Base-by-base conservation (phyloP, 805 yeast genomes). In the Isabelozyma pseudorhagii region DNA sequence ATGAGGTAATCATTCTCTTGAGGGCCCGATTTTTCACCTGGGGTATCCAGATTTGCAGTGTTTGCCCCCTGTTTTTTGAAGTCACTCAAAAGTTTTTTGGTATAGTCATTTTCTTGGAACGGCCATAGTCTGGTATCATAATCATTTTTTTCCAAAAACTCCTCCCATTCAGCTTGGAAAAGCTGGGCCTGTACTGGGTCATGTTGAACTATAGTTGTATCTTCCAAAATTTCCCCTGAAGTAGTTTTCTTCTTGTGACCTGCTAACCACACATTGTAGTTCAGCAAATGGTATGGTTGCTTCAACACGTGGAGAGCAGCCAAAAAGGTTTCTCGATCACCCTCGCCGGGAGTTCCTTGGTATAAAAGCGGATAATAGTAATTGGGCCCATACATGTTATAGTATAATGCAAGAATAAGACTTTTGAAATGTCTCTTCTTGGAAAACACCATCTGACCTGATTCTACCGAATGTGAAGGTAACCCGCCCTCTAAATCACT, bases 371-470 rank as follows among this genome's bases (percentile, higher is more conserved):
- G 51, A 46, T 63, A 63, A 53, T 60, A 66, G 51, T 48, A 54
- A 5, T 42, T 41, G 1, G 59, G 60, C 3, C 68, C 68, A 46
- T 58, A 54, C 15, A 62, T 41, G 47, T 64, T 66, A 54, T 66
- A 66, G 55, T 63, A 66, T 13, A 63, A 46, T 3, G 67, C 52
- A 43, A 66, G 54, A 27, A 59, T 44, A 46, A 63, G 54, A 14
- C 58, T 47, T 10, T 61, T 56, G 52, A 57, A 64, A 42, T 63
- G 70, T 38, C 57, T 56, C 10, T 61, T 50, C 45, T 64, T 66
- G 28, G 67, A 63, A 36, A 64, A 54, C n/a, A 63, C 64, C 54
- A 66, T 59, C 50, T 66, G 69, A 17, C 68, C 66, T 2, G 63
- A 54, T 51, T 66, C 70, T 8, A 54, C 59, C 13, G 64, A 52